Evolutionary conservation across 2,329 filamentous ascomycete genomes (phyloP).

Genomic region (Fusarium circinatum): DNA sequence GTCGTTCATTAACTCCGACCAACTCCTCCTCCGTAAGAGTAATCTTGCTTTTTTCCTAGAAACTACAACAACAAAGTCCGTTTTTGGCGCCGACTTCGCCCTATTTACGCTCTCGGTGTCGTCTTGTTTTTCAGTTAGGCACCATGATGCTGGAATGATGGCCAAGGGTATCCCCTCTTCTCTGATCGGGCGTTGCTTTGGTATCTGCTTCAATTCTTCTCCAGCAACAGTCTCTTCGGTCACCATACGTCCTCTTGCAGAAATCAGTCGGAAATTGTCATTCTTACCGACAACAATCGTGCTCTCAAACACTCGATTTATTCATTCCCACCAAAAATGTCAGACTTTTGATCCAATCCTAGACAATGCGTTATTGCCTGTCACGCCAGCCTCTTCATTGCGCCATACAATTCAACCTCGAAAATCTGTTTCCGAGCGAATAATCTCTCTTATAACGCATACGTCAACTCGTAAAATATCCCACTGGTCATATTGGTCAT

Average conservation of each 20-base stretch:
- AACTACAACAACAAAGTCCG: slow-evolving; percentile 2
- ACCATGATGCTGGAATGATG: slow-evolving; percentile 56
- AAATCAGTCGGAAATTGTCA: slow-evolving; percentile 20
- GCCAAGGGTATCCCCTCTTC: slow-evolving; percentile 52
- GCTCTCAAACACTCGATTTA: slow-evolving; percentile 6
- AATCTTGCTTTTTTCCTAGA: slow-evolving; percentile 4
- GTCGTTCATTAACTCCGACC: slow-evolving; percentile 31
- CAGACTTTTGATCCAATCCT: slow-evolving; percentile 3
- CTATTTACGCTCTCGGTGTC: slow-evolving; percentile 27
- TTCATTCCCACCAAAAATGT: slow-evolving; percentile 18
- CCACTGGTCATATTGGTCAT: background rate
- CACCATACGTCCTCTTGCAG: slow-evolving; percentile 25
- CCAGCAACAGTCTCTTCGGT: slow-evolving; percentile 36
- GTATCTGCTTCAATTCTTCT: slow-evolving; percentile 42
- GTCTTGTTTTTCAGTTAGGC: slow-evolving; percentile 40
- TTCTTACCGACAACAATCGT: slow-evolving; percentile 9
- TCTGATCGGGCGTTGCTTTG: slow-evolving; percentile 50
- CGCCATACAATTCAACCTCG: slow-evolving; percentile 2
- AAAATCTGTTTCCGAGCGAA: slow-evolving; percentile 8
- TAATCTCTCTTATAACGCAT: slow-evolving; percentile 5
- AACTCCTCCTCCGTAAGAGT: slow-evolving; percentile 12
- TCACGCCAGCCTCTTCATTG: background rate
- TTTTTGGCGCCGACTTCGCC: background rate
- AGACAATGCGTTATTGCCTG: slow-evolving; percentile 3
- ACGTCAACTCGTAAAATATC: background rate